Evolutionary conservation across 306 rosid species (phyloP).

Genomic region (Sechiopsis laciniata): DNA sequence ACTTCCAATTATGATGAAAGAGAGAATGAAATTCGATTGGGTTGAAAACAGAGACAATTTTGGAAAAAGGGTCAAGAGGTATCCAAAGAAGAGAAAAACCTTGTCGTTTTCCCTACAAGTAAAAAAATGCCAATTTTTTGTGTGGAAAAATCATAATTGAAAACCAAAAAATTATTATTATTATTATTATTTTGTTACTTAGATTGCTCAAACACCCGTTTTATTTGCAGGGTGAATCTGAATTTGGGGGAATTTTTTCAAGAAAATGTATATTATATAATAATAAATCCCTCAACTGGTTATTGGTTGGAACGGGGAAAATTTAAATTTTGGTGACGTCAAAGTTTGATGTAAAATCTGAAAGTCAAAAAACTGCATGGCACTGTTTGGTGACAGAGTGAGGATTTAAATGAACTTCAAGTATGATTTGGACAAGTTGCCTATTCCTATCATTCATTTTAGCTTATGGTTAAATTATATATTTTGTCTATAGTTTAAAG

Average conservation of each 20-base stretch:
- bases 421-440: not conserved
- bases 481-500: too few relatives aligned
- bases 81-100: not conserved
- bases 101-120: constrained; percentile 1
- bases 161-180: too few relatives aligned
- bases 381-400: not conserved
- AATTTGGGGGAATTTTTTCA: too few relatives aligned
- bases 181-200: not conserved
- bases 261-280: not conserved
- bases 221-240: too few relatives aligned
- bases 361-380: too few relatives aligned
- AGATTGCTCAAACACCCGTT: not conserved
- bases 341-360: too few relatives aligned
- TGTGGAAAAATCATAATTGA: too few relatives aligned
- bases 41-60: not conserved
- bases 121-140: too few relatives aligned
- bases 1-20: too few relatives aligned
- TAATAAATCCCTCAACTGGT: not conserved
- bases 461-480: not conserved
- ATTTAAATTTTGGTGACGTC: too few relatives aligned
- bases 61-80: not conserved
- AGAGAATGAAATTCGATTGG: too few relatives aligned
- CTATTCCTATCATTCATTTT: not conserved
- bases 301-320: not conserved
- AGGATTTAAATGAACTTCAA: not conserved